phyloP scores from a whole-genome alignment of 1,284 basidiomycete genomes.

The Ustilago xerochloae region DNA sequence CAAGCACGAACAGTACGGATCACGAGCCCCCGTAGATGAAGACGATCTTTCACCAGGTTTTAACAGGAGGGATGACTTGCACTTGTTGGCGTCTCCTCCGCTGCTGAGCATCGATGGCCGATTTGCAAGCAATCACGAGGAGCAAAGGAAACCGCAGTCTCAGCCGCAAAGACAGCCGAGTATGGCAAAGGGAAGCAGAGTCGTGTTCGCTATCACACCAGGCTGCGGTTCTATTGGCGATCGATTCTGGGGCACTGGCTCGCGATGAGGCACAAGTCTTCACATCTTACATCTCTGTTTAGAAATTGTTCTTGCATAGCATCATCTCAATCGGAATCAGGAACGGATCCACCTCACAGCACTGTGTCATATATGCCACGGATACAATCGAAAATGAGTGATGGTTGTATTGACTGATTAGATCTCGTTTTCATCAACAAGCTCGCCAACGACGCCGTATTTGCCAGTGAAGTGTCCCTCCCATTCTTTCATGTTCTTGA shows the following conservation, averaged over 20 bases:
- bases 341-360: too few species aligned
- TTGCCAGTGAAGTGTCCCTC: conserved; percentile 62
- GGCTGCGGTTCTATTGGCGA: conserved; percentile 65
- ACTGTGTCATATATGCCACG: too few species aligned
- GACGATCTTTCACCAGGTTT: conserved; percentile 35
- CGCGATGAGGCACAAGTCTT: conserved; percentile 8
- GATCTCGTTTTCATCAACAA: conserved; percentile 57
- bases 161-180: conserved; percentile 13
- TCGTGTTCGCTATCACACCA: conserved; percentile 64
- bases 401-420: neutral
- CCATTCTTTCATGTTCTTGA: conserved; percentile 69
- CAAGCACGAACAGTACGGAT: conserved; percentile 16
- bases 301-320: conserved; percentile 1
- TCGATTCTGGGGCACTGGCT: conserved; percentile 61
- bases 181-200: conserved; percentile 34
- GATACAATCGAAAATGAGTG: neutral
- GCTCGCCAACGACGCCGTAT: conserved; percentile 63
- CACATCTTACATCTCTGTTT: neutral
- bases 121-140: conserved; percentile 3
- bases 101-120: conserved; percentile 20
- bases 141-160: neutral
- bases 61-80: conserved; percentile 20
- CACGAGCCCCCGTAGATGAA: conserved; percentile 20
- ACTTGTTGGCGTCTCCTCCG: conserved; percentile 27
- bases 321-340: neutral